A percentile compares a stretch with the other conserved stretches of the same genome.
Evolutionary conservation across 2,329 filamentous ascomycete genomes (phyloP).

Genomic region (Tolypocladium tropicale): DNA sequence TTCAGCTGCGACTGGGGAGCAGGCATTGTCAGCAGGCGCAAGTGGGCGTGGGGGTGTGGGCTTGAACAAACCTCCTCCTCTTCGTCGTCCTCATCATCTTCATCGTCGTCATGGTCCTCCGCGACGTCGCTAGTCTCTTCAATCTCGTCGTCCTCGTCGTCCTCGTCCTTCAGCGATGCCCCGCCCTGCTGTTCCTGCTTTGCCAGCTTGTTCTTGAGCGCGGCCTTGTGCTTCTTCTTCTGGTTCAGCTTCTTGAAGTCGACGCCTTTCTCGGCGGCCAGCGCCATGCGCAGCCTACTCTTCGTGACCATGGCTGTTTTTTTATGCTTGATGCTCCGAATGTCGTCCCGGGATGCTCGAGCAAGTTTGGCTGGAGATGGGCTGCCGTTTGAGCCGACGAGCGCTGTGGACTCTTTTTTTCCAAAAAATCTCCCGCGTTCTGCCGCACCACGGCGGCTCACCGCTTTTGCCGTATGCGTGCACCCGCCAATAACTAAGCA

Average conservation of each 20-base stretch:
- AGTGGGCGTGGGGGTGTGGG: background rate
- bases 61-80: slow-evolving; percentile 11
- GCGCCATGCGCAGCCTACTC: slow-evolving; percentile 42
- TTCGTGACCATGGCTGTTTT: slow-evolving; percentile 26
- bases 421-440: slow-evolving; percentile 6
- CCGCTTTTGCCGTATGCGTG: slow-evolving; percentile 4
- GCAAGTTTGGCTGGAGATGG: background rate
- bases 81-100: slow-evolving; percentile 23
- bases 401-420: background rate
- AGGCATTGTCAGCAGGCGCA: background rate
- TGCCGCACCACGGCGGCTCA: slow-evolving; percentile 3
- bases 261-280: slow-evolving; percentile 43
- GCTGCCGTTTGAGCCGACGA: background rate
- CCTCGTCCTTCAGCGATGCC: slow-evolving; percentile 7
- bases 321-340: background rate
- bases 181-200: slow-evolving; percentile 8
- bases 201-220: slow-evolving; percentile 26
- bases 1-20: slow-evolving; percentile 29
- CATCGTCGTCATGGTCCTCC: slow-evolving; percentile 22
- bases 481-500: background rate
- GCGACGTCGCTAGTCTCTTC: slow-evolving; percentile 19
- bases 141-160: slow-evolving; percentile 1
- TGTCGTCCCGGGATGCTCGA: no score
- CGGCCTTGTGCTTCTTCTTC: slow-evolving; percentile 35
- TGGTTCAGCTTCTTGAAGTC: slow-evolving; percentile 43